A percentile compares a stretch with the other conserved stretches of the same genome.
Conservation (phyloP, 2,329 filamentous ascomycete species). For the Beauveria brongniartii region DNA sequence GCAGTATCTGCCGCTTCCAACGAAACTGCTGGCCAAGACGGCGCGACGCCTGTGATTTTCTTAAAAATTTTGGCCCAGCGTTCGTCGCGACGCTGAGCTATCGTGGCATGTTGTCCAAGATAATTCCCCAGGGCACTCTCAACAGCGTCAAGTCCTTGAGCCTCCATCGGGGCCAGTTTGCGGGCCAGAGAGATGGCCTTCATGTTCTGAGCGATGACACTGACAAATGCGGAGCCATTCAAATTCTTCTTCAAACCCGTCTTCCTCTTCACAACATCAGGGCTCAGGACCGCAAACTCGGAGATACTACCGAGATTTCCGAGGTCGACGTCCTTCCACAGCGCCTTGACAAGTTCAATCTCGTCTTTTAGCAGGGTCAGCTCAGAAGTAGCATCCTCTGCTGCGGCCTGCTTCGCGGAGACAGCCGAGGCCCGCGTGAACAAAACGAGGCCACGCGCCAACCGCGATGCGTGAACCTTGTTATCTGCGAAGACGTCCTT, state of each 20-base stretch:
- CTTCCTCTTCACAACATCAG: constrained; percentile 9
- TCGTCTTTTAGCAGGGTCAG: constrained; percentile 22
- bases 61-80: constrained; percentile 21
- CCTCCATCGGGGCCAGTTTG: constrained; percentile 28
- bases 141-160: constrained; percentile 28
- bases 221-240: constrained; percentile 21
- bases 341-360: constrained; percentile 18
- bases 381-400: constrained; percentile 18
- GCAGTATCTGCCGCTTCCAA: background rate
- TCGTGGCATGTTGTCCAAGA: constrained; percentile 24
- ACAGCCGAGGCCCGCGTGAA: constrained; percentile 21
- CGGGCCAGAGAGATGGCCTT: constrained; percentile 37
- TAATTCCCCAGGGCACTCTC: constrained; percentile 29
- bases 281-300: constrained; percentile 21
- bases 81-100: constrained; percentile 9
- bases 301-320: constrained; percentile 15
- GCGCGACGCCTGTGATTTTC: constrained; percentile 20
- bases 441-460: constrained; percentile 24
- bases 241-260: constrained; percentile 11
- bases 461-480: constrained; percentile 19
- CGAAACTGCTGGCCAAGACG: constrained; percentile 18
- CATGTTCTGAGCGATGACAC: constrained; percentile 24
- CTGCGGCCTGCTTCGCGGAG: constrained; percentile 19
- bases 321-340: constrained; percentile 19
- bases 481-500: constrained; percentile 10